phyloP scores from a whole-genome alignment of 2,329 filamentous ascomycete genomes.

The Purpureocillium lavendulum region DNA sequence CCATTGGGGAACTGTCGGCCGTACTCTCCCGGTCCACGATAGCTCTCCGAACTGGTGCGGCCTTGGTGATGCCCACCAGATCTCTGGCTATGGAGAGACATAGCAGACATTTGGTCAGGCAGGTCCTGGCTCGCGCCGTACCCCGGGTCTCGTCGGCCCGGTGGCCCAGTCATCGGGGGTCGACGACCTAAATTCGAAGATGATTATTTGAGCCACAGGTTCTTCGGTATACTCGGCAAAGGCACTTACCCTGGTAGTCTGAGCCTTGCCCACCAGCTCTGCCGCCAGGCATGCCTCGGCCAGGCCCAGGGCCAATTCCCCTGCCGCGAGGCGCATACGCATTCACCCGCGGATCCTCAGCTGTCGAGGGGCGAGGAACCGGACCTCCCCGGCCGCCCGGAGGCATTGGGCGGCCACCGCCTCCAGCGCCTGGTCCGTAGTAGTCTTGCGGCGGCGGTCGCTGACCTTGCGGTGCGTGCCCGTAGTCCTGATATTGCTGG shows the following conservation, averaged over 20 bases:
- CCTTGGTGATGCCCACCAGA: slow-evolving; percentile 12
- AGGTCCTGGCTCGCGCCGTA: slow-evolving; percentile 21
- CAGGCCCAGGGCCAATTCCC: slow-evolving; percentile 17
- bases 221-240: no score
- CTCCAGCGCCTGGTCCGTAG: slow-evolving; percentile 31
- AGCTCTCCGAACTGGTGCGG: slow-evolving; percentile 16
- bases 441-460: slow-evolving; percentile 33
- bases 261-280: slow-evolving; percentile 30
- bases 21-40: slow-evolving; percentile 15
- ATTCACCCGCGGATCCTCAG: slow-evolving; percentile 26
- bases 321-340: slow-evolving; percentile 28
- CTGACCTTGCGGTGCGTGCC: slow-evolving; percentile 32
- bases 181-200: slow-evolving; percentile 8
- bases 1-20: slow-evolving; percentile 17
- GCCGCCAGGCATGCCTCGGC: slow-evolving; percentile 10
- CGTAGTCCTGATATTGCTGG: slow-evolving; percentile 33
- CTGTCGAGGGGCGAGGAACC: slow-evolving; percentile 30
- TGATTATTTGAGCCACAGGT: no score
- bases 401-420: slow-evolving; percentile 32
- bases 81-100: slow-evolving; percentile 23
- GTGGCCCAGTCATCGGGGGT: slow-evolving; percentile 10
- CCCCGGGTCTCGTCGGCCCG: slow-evolving; percentile 11
- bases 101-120: slow-evolving; percentile 23
- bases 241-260: slow-evolving; percentile 10
- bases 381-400: slow-evolving; percentile 36